Evolutionary conservation across 1,284 basidiomycete genomes (phyloP).

Genomic region (Naganishia sp.): DNA sequence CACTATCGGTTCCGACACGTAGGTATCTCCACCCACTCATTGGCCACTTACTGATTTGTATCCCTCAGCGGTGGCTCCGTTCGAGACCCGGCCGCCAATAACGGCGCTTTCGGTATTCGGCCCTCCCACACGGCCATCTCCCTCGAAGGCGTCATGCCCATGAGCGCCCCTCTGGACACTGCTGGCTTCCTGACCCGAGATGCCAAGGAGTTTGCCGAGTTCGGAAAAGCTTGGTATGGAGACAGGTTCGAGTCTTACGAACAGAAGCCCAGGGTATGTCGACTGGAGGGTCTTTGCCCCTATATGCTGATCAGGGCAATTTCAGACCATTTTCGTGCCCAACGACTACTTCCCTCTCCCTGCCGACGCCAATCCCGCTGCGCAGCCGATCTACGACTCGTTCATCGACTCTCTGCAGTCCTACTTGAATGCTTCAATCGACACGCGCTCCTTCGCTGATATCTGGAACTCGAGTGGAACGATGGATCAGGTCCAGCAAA

Average conservation of each 20-base stretch:
- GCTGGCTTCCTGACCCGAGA: conserved; percentile 43
- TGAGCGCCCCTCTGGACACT: conserved; percentile 46
- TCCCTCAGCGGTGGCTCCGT: conserved; percentile 51
- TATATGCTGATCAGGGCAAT: background rate
- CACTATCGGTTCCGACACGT: conserved; percentile 55
- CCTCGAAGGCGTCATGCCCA: conserved; percentile 54
- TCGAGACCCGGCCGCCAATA: conserved; percentile 55
- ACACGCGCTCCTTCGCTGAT: conserved; percentile 46
- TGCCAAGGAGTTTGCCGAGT: conserved; percentile 45
- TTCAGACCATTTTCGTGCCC: conserved; percentile 50
- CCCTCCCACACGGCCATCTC: conserved; percentile 48
- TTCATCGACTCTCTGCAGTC: conserved; percentile 52
- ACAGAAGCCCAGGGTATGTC: conserved; percentile 45
- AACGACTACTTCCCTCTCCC: conserved; percentile 48
- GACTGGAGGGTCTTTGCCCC: background rate
- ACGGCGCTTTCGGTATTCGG: conserved; percentile 53
- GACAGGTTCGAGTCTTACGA: conserved; percentile 46
- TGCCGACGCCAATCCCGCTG: conserved; percentile 36
- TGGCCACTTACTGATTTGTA: background rate
- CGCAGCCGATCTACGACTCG: conserved; percentile 46
- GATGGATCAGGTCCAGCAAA: conserved; percentile 35
- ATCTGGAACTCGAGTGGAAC: conserved; percentile 48
- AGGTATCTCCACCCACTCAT: conserved; percentile 1
- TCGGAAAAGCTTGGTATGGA: conserved; percentile 43
- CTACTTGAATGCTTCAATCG: conserved; percentile 49